phyloP scores from a whole-genome alignment of 1,284 basidiomycete species.

The Rhizopogon hawkerae region DNA sequence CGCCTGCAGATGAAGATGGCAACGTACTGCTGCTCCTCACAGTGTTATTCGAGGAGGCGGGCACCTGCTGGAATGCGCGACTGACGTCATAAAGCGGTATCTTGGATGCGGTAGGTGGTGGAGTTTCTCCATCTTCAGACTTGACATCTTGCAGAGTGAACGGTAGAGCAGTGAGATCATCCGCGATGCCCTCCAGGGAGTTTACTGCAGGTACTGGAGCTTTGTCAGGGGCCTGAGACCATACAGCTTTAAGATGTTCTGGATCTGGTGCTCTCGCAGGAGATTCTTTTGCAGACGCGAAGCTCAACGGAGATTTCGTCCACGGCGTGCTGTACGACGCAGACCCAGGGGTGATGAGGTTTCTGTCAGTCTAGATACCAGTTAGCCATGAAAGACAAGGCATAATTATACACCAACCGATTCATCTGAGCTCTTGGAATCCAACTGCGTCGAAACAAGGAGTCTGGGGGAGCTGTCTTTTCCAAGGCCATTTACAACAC shows the following conservation, averaged over 20 bases:
- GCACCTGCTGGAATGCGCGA: slow-evolving; percentile 75
- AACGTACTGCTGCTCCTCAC: slow-evolving; percentile 37
- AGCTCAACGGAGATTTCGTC: slow-evolving; percentile 52
- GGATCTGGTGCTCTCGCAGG: slow-evolving; percentile 61
- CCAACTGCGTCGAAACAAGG: slow-evolving; percentile 28
- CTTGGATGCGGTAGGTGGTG: slow-evolving; percentile 60
- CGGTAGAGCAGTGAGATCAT: slow-evolving; percentile 66
- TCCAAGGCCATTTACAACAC: slow-evolving; percentile 18
- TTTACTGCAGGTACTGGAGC: slow-evolving; percentile 57
- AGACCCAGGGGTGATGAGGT: slow-evolving; percentile 44
- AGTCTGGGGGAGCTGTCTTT: slow-evolving; percentile 19
- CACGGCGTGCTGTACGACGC: slow-evolving; percentile 40
- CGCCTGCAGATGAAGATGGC: slow-evolving; percentile 40
- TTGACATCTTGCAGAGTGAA: slow-evolving; percentile 75
- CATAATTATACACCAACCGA: slow-evolving; percentile 29
- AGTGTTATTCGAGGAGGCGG: slow-evolving; percentile 38
- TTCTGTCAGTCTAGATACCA: slow-evolving; percentile 33
- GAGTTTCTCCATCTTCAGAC: slow-evolving; percentile 71
- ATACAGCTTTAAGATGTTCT: slow-evolving; percentile 73
- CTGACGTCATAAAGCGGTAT: slow-evolving; percentile 76
- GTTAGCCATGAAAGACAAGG: slow-evolving; percentile 9
- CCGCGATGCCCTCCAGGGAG: slow-evolving; percentile 69
- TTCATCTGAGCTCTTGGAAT: slow-evolving; percentile 42
- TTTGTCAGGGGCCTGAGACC: slow-evolving; percentile 71
- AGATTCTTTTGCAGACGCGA: slow-evolving; percentile 52